A percentile compares a stretch with the other conserved stretches of the same genome.
phyloP scores from a whole-genome alignment of 2,329 filamentous ascomycete genomes.

The Aspergillus alliaceus region DNA sequence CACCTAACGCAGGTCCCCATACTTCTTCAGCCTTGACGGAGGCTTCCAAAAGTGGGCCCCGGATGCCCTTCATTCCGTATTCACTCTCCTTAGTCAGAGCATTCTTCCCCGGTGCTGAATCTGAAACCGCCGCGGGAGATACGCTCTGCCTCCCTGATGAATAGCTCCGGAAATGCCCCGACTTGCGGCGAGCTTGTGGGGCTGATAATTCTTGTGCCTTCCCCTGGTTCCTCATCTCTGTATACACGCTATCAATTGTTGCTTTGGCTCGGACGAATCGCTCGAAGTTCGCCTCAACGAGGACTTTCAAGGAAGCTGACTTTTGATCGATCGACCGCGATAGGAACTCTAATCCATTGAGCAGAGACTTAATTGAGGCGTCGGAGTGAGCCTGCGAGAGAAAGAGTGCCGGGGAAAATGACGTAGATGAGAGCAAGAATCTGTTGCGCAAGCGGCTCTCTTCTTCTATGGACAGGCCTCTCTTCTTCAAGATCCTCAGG shows the following conservation, averaged over 20 bases:
- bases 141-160: constrained; percentile 43
- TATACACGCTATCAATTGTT: constrained; percentile 98
- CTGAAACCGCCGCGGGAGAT: constrained; percentile 36
- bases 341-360: constrained; percentile 80
- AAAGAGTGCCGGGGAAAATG: constrained; percentile 89
- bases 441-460: constrained; percentile 80
- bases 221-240: constrained; percentile 83
- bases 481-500: constrained; percentile 71
- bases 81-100: constrained; percentile 90
- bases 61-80: constrained; percentile 85
- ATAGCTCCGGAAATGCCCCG: constrained; percentile 58
- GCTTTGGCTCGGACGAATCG: constrained; percentile 96
- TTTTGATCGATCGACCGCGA: constrained; percentile 96
- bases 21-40: constrained; percentile 94
- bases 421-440: constrained; percentile 92
- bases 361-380: constrained; percentile 77
- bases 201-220: constrained; percentile 41
- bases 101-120: constrained; percentile 73
- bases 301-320: constrained; percentile 89
- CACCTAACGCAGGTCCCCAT: constrained; percentile 91
- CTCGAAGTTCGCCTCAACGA: constrained; percentile 98
- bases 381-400: constrained; percentile 87
- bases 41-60: constrained; percentile 81
- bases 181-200: constrained; percentile 61
- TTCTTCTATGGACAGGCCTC: constrained; percentile 80